Percentiles rank a stretch among this genome's conserved stretches.
Conservation (phyloP, 208 protist species). For the Zelonia costaricensis region DNA sequence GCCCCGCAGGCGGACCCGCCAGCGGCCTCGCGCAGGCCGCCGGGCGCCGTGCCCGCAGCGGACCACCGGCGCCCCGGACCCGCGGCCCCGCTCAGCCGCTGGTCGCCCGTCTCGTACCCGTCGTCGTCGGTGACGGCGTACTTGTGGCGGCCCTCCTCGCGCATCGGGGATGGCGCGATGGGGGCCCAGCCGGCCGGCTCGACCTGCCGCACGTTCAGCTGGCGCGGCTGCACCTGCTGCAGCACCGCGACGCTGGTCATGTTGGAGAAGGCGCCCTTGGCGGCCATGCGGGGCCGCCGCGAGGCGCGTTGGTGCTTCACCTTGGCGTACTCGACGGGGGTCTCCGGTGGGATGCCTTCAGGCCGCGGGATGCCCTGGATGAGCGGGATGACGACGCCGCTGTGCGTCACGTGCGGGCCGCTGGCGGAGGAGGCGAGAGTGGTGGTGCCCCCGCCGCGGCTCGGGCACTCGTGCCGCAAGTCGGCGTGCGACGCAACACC, state of each 20-base stretch:
- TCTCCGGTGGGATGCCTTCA: not conserved
- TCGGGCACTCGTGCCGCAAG: no score
- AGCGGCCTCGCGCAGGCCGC: no score
- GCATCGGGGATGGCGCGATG: conserved; percentile 6
- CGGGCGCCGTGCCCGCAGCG: no score
- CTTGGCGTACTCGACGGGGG: conserved; percentile 6
- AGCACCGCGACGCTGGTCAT: conserved; percentile 28
- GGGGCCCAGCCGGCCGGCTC: conserved; percentile 23
- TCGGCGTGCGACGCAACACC: not conserved
- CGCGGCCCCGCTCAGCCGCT: no score
- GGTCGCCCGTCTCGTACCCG: not conserved
- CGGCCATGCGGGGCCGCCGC: not conserved
- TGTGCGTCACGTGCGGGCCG: conserved; percentile 8
- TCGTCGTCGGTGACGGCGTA: not conserved
- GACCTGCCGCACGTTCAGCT: conserved; percentile 19
- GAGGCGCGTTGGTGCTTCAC: conserved; percentile 6
- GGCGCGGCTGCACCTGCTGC: conserved; percentile 14
- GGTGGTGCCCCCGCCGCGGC: no score
- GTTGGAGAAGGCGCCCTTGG: conserved; percentile 33
- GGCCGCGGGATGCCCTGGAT: conserved; percentile 20
- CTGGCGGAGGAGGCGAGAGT: not conserved
- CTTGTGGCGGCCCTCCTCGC: no score
- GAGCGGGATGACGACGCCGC: not conserved
- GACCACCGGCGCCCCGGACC: no score
- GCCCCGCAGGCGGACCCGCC: not conserved